Evolutionary conservation across 2,329 filamentous ascomycete genomes (phyloP).

Genomic region (Metarhizium humberi): DNA sequence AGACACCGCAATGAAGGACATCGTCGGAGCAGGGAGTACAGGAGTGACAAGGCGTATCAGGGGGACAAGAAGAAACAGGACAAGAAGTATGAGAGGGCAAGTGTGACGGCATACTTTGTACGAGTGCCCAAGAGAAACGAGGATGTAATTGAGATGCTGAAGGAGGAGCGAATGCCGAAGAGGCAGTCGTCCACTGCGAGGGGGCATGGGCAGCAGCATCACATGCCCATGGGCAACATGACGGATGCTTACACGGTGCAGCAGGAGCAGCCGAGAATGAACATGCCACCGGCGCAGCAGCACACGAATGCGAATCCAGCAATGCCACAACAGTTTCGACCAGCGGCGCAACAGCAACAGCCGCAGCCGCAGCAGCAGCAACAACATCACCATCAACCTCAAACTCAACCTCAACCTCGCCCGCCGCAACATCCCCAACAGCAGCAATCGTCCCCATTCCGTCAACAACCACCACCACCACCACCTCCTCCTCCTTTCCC

Average conservation of each 20-base stretch:
- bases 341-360: background rate
- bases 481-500: background rate
- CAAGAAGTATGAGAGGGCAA: slow-evolving; percentile 26
- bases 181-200: background rate
- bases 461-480: background rate
- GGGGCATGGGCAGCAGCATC: background rate
- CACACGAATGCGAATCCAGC: background rate
- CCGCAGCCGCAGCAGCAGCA: background rate
- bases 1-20: slow-evolving; percentile 1
- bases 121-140: slow-evolving; percentile 23
- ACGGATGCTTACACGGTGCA: background rate
- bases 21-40: background rate
- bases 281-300: background rate
- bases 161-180: slow-evolving; percentile 10
- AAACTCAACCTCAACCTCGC: background rate
- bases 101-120: slow-evolving; percentile 38
- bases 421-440: too few species aligned
- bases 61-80: slow-evolving; percentile 17
- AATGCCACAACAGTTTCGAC: background rate
- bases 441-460: background rate
- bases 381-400: background rate
- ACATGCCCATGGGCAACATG: background rate
- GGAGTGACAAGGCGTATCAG: slow-evolving; percentile 3
- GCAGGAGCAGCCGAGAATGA: background rate
- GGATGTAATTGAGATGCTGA: slow-evolving; percentile 18